Evolutionary conservation across 208 protist species (phyloP).

Genomic region (Leishmania aethiopica): DNA sequence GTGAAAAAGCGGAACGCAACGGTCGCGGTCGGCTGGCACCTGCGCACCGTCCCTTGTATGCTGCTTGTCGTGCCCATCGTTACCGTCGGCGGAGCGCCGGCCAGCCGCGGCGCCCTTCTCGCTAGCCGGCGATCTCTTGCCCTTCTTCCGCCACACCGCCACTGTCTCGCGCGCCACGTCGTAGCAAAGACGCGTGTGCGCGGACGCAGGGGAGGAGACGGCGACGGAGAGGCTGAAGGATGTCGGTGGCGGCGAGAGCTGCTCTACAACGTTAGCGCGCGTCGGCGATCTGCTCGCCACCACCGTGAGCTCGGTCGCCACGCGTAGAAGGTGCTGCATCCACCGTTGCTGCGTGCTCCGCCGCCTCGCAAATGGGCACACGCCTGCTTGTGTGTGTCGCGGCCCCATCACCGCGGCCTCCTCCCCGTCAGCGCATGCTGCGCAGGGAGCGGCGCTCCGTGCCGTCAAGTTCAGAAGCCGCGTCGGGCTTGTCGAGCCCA

Average conservation of each 20-base stretch:
- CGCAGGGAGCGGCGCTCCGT: too few relatives aligned
- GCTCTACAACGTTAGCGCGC: neutral
- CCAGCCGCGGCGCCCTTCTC: neutral
- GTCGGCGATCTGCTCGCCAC: neutral
- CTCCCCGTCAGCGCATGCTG: neutral
- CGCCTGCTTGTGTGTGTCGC: neutral
- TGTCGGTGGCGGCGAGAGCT: constrained; percentile 8
- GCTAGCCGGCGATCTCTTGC: neutral
- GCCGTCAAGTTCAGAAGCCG: neutral
- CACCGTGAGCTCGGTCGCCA: neutral
- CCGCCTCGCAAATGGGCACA: neutral
- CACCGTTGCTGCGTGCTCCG: constrained; percentile 1
- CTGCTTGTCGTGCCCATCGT: neutral
- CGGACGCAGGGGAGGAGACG: constrained; percentile 10
- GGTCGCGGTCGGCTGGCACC: neutral
- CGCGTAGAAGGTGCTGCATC: constrained; percentile 12
- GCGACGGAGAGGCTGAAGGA: constrained; percentile 21
- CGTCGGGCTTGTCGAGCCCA: too few relatives aligned
- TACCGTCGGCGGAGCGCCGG: neutral
- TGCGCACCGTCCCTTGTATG: neutral
- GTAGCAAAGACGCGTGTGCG: constrained; percentile 24
- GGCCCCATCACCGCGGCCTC: neutral
- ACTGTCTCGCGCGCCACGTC: constrained; percentile 2
- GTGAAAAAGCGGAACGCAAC: constrained; percentile 23
- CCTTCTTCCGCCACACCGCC: neutral